Conservation (phyloP, 352 stramenopile species). For the Phytophthora megakarya region DNA sequence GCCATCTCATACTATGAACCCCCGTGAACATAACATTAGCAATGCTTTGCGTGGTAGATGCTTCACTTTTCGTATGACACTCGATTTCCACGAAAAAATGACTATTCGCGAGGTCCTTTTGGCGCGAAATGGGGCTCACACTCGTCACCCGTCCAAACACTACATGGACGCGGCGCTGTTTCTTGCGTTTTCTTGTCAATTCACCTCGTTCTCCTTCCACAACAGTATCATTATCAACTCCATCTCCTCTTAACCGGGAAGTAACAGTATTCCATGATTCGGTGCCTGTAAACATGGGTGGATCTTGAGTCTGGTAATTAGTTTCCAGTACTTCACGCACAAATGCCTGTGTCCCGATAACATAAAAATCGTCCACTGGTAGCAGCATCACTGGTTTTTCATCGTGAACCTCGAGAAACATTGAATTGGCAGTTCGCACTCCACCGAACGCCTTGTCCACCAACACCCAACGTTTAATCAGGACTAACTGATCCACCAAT, state of each 20-base stretch:
- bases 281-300: conserved; percentile 49
- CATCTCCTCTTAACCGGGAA: neutral
- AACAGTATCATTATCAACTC: neutral
- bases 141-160: conserved; percentile 55
- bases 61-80: neutral
- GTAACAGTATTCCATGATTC: conserved; percentile 31
- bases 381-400: conserved; percentile 16
- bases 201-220: neutral
- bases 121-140: conserved; percentile 62
- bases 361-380: conserved; percentile 2
- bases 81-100: conserved; percentile 80
- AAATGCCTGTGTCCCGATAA: conserved; percentile 20
- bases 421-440: conserved; percentile 2
- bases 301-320: conserved; percentile 44
- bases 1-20: conserved; percentile 38
- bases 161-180: conserved; percentile 39
- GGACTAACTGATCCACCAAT: conserved; percentile 53
- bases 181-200: conserved; percentile 27
- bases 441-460: conserved; percentile 35
- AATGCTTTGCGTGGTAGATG: conserved; percentile 27
- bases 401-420: conserved; percentile 53
- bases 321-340: conserved; percentile 34
- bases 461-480: conserved; percentile 65
- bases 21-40: conserved; percentile 65
- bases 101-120: conserved; percentile 37